These are phyloP conservation scores for Athelia psychrophila DNA, from an alignment of 1,284 basidiomycete genomes.

Conservation along the genomic window DNA sequence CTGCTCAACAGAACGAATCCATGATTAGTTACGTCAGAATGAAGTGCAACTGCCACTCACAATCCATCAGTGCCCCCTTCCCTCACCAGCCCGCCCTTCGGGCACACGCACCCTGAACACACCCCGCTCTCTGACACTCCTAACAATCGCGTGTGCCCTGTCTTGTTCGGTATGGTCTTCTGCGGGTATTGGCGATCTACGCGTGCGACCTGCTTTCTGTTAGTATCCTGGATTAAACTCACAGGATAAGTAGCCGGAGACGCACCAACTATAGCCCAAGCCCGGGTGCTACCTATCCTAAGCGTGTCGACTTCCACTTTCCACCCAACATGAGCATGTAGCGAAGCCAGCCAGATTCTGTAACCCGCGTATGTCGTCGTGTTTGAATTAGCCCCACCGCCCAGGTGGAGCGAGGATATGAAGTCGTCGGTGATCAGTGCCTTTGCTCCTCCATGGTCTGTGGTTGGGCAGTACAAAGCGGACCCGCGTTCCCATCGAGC, in stretches of 20 bases:
- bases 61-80: too few relatives aligned
- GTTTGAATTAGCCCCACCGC: slow-evolving; percentile 46
- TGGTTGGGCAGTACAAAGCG: slow-evolving; percentile 22
- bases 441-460: slow-evolving; percentile 21
- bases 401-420: slow-evolving; percentile 42
- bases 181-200: too few relatives aligned
- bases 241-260: slow-evolving; percentile 17
- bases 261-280: slow-evolving; percentile 88
- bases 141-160: too few relatives aligned
- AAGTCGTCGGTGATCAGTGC: neutral
- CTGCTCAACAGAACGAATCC: too few relatives aligned
- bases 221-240: too few relatives aligned
- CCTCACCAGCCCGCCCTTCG: too few relatives aligned
- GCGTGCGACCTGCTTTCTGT: too few relatives aligned
- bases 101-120: too few relatives aligned
- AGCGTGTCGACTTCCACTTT: slow-evolving; percentile 82
- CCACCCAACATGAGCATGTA: slow-evolving; percentile 80
- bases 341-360: slow-evolving; percentile 76
- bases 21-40: too few relatives aligned
- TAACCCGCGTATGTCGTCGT: slow-evolving; percentile 76
- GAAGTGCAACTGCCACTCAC: too few relatives aligned
- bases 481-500: slow-evolving; percentile 47
- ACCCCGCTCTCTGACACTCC: too few relatives aligned
- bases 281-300: slow-evolving; percentile 89
- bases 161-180: too few relatives aligned